A percentile compares a stretch with the other conserved stretches of the same genome.
phyloP scores from a whole-genome alignment of 768 basidiomycete genomes.

The Mycena rebaudengoi region DNA sequence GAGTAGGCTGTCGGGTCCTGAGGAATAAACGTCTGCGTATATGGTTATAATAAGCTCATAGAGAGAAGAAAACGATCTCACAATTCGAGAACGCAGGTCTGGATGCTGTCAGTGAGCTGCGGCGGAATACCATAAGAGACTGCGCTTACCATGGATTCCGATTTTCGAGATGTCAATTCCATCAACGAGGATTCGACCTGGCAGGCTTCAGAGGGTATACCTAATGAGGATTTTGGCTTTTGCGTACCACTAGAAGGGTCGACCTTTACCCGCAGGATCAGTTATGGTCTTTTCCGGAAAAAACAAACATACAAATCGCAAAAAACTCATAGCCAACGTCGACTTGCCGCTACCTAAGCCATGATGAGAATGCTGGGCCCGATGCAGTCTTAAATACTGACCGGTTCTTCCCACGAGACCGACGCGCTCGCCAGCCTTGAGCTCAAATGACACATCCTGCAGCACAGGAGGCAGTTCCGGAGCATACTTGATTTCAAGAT shows the following conservation, averaged over 20 bases:
- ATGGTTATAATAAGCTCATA: neutral
- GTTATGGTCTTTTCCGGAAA: neutral
- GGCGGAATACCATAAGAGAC: neutral
- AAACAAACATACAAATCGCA: conserved; percentile 60
- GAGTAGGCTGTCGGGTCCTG: conserved; percentile 68
- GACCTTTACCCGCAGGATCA: conserved; percentile 36
- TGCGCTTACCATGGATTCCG: conserved; percentile 50
- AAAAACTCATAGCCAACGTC: conserved; percentile 69
- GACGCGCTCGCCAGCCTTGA: conserved; percentile 77
- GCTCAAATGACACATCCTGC: conserved; percentile 75
- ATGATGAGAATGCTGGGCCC: no score
- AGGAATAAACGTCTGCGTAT: conserved; percentile 55
- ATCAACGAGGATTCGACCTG: conserved; percentile 70
- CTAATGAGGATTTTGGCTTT: no score
- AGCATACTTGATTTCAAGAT: conserved; percentile 85
- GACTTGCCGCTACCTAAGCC: conserved; percentile 67
- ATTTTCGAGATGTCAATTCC: conserved; percentile 73
- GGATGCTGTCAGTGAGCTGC: neutral
- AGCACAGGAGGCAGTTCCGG: conserved; percentile 86
- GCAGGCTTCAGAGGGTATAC: no score
- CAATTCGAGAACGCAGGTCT: conserved; percentile 4
- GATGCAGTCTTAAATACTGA: neutral
- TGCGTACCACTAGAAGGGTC: no score
- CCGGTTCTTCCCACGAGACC: conserved; percentile 77
- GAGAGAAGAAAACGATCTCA: neutral